A percentile compares a stretch with the other conserved stretches of the same genome.
These are phyloP conservation scores for Kodamaea leandrae DNA, from an alignment of 805 yeast species.

Conservation along the genomic window DNA sequence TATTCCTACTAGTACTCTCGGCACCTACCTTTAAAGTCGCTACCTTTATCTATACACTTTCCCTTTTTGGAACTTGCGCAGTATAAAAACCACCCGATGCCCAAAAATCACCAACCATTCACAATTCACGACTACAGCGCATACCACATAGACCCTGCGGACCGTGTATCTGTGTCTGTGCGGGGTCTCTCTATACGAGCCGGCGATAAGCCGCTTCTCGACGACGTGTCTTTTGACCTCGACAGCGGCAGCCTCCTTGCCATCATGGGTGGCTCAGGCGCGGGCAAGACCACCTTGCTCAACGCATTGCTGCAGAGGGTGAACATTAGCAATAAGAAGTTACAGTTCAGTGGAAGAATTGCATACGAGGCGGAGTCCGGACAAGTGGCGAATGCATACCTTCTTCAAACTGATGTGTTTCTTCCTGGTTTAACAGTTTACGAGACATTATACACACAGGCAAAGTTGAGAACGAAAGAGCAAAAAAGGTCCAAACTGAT, in stretches of 20 bases:
- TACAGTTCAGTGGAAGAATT: conserved; percentile 44
- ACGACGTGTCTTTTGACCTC: conserved; percentile 56
- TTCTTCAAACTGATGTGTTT: conserved; percentile 72
- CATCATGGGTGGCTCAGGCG: conserved; percentile 60
- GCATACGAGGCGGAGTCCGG: conserved; percentile 20
- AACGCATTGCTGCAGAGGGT: conserved; percentile 61
- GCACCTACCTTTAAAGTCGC: too few species aligned
- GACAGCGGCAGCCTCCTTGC: conserved; percentile 67
- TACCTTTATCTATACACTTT: too few species aligned
- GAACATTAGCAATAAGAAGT: conserved; percentile 36
- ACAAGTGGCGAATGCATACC: conserved; percentile 51
- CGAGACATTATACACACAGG: conserved; percentile 69
- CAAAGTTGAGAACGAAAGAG: conserved; percentile 62
- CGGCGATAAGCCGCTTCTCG: conserved; percentile 20
- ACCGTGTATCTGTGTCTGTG: conserved; percentile 6
- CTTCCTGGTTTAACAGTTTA: conserved; percentile 69
- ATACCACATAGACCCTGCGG: background rate
- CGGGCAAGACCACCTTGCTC: conserved; percentile 79
- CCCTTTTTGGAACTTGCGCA: too few species aligned
- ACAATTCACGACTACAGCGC: background rate
- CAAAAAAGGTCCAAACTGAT: conserved; percentile 34
- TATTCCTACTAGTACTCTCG: too few species aligned
- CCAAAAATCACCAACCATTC: too few species aligned
- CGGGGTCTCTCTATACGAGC: background rate
- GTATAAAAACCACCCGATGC: too few species aligned